These are phyloP conservation scores for Protoeuglena noctilucae DNA, from an alignment of 139 green algal genomes.

Conservation along the genomic window DNA sequence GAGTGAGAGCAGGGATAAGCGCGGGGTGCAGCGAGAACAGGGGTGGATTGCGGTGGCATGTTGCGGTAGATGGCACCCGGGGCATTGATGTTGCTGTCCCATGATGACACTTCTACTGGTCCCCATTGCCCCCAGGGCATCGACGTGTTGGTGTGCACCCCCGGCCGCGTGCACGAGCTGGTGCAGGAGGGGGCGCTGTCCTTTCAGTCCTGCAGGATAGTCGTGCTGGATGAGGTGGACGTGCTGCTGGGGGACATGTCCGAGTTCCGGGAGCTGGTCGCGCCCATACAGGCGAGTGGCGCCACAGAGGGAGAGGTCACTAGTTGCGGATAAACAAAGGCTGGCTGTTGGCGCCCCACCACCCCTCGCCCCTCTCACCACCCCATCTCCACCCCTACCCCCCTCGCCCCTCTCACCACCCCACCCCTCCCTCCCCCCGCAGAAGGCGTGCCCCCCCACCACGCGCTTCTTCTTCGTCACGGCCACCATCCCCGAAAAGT, in stretches of 20 bases:
- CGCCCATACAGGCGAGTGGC: no score
- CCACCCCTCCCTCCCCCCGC: no score
- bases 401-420: no score
- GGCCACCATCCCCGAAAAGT: slow-evolving; percentile 60
- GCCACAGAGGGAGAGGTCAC: no score
- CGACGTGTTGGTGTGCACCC: slow-evolving; percentile 65
- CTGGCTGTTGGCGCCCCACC: no score
- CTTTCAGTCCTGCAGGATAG: slow-evolving; percentile 19
- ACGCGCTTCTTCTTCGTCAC: slow-evolving; percentile 54
- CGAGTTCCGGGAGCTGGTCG: slow-evolving; percentile 12
- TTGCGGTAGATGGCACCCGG: neutral
- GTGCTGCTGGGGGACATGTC: slow-evolving; percentile 51
- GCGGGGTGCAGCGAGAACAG: slow-evolving; percentile 1
- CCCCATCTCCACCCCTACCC: no score
- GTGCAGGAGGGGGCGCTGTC: slow-evolving; percentile 29
- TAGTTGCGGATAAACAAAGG: no score
- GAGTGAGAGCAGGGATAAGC: neutral
- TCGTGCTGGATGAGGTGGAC: slow-evolving; percentile 81
- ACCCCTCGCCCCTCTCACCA: no score
- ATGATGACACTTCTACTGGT: slow-evolving; percentile 5
- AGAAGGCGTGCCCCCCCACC: slow-evolving; percentile 10
- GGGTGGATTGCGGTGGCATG: neutral
- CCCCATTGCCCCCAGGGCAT: slow-evolving; percentile 23
- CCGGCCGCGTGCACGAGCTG: slow-evolving; percentile 42
- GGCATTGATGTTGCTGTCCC: neutral